Base-by-base conservation (phyloP, 208 protist species). In the Leishmania guyanensis region DNA sequence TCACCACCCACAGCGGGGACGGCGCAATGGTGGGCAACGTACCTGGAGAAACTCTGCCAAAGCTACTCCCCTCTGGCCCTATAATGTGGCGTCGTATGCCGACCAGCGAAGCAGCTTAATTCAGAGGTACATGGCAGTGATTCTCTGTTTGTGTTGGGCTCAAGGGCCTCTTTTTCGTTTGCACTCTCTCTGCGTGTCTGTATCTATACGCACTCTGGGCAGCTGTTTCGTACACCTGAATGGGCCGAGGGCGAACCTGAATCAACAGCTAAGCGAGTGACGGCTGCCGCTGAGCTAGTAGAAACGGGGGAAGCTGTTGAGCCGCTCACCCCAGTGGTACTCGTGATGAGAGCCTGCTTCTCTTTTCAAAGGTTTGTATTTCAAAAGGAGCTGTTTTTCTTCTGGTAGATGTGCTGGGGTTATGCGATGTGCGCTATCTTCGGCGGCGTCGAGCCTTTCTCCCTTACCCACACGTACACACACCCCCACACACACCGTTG, bases 21-120 rank as follows among this genome's bases (percentile, higher is more conserved):
- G 53, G 82, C 77, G 51, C 64, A 78, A 51, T 85, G 82, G 82
- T 85, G 82, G 82, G 77, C 77, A 20, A 54, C 60, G 10, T 85
- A 74, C 66, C 29, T 85, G 16, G 82, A 85, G 50, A 73, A 81
- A 2, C 39, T 85, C 26, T 85, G 82, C 64, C 82, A 48, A n/a
- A 58, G 77, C 73, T 85, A 76, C 73, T 64, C 54, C 9, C 66
- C 46, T 56, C 71, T 82, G 3, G n/a, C 54, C 14, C 33, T 29
- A 17, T 69, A 26, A 12, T 48, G 0, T 26, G 56, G 51, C 29
- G 36, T 46, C 16, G n/a, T 56, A 4, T 51, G 39, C 5, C 8
- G 9, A 26, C 10, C n/a, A 51, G 46, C 43, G 22, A 8, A 16
- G 20, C 26, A n/a, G 39, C 68, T 12, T 50, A 4, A 51, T n/a